Base-by-base conservation (phyloP, 2,329 filamentous ascomycete genomes). In the Trematosphaeria pertusa region DNA sequence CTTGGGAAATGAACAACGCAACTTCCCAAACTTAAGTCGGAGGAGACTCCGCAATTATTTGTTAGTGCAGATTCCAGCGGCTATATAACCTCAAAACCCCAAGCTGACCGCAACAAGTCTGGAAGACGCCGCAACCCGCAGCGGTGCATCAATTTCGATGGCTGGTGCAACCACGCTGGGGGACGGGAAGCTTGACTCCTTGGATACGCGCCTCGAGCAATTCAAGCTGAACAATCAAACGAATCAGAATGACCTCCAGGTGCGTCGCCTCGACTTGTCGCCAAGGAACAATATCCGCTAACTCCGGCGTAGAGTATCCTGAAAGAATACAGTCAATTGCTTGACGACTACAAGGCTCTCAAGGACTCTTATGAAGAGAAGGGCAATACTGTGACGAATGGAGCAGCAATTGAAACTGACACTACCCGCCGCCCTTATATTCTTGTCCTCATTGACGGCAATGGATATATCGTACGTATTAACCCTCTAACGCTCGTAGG, bases 361-460 rank as follows among this genome's bases (percentile, higher is more conserved):
- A 83, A 80, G 59, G 81, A 76, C 50, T 79, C 84, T 50, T 82
- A 80, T 43, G 81, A 84, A 52, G 79, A 84, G 51, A 78, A 56
- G 62, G 80, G 44, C 77, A 77, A 4, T 72, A 74, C 40, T 10
- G 71, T 45, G 3, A 24, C 21, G 3, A 37, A 77, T 54, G 77
- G 67, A 62, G 30, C 32, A 11, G 14, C 22, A 31, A 38, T 34
- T 33, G 46, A 43, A 50, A 22, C 59, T 36, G 21, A 43, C 12
- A 43, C 37, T 22, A 71, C 81, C 18, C 76, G 79, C 15, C 81
- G 81, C 50, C 78, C 82, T 0, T 87, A 86, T 54, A 81, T 82
- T 1, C 72, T 87, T 2, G 78, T 87, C 5, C 70, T 87, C 0
- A 70, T 87, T 10, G 84, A 87, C 46, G 84, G 83, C 15, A 83